Base-by-base conservation (phyloP, 1,139 yeast genomes). In the Blastobotrys indianensis region DNA sequence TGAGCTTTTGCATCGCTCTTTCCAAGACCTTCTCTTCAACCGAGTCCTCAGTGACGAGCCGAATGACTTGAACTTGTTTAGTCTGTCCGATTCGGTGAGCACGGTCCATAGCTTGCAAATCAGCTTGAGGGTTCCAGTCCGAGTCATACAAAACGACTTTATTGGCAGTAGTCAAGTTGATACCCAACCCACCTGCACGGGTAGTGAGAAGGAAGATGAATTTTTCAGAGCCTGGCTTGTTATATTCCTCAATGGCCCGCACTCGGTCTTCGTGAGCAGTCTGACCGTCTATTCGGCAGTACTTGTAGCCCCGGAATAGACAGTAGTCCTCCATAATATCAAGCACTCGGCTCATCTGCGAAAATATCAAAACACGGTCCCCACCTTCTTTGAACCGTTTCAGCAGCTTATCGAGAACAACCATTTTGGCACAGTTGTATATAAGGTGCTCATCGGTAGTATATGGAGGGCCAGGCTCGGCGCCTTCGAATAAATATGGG, bases 91-190 rank as follows among this genome's bases (percentile, higher is more conserved):
- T 92, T 70, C 98, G 80, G 65, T 92, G 98, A 0, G 98, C 98
- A 62, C 98, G 77, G 65, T 92, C 98, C 98, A 92, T 92, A 1
- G 98, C 97, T 67, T 92, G 98, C 58, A 92, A 73, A 73, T 92
- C 98, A 0, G 97, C 97, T 63, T 92, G 98, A 1, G 98, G 98
- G 61, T 92, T 92, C 98, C 98, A 92, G 66, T 92, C 98, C 1
- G 96, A 86, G 65, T 92, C 98, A 60, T 80, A 92, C 32, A 92
- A 68, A 7, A 92, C 77, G 47, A 92, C 98, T 48, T 83, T 79
- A 65, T 92, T 97, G 1, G 98, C 98, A 29, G 87, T 77, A 0
- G 97, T 90, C 60, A 92, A 74, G 61, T 92, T 92, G 60, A 92
- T 92, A 61, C 98, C 98, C 49, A 92, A 72, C 10, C 98, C 98